phyloP scores from a whole-genome alignment of 1,284 basidiomycete genomes.

The Macrocybe sp. region DNA sequence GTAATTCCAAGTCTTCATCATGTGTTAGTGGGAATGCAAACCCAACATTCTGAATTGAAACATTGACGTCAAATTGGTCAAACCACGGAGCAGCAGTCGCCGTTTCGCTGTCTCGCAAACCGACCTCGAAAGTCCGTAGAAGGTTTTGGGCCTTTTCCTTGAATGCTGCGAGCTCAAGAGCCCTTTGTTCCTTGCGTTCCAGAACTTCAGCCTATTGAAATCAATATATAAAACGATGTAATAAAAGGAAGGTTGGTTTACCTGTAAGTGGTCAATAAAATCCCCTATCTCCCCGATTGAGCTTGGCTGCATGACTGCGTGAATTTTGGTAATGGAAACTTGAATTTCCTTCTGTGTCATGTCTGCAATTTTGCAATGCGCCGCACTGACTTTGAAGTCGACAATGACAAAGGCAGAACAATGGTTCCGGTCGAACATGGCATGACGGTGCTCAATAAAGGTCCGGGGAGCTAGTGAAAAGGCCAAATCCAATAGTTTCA shows the following conservation, averaged over 20 bases:
- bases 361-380: constrained; percentile 21
- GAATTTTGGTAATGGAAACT: constrained; percentile 66
- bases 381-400: constrained; percentile 51
- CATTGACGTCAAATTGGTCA: constrained; percentile 56
- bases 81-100: constrained; percentile 47
- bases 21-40: constrained; percentile 78
- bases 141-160: constrained; percentile 74
- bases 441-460: constrained; percentile 24
- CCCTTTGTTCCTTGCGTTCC: constrained; percentile 66
- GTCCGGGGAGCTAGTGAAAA: constrained; percentile 68
- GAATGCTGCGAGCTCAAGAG: constrained; percentile 74
- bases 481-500: constrained; percentile 64
- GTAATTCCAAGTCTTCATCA: constrained; percentile 46
- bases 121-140: constrained; percentile 68
- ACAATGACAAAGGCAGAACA: constrained; percentile 81
- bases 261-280: constrained; percentile 80
- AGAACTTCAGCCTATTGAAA: constrained; percentile 62
- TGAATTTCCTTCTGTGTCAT: constrained; percentile 35
- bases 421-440: constrained; percentile 51
- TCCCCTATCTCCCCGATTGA: constrained; percentile 87
- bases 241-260: constrained; percentile 21
- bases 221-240: constrained; percentile 5
- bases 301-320: constrained; percentile 89
- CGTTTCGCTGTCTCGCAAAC: constrained; percentile 39
- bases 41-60: constrained; percentile 70